Percentiles rank a stretch among this genome's conserved stretches.
phyloP scores from a whole-genome alignment of 1,284 basidiomycete genomes.

The Blastosporella zonata region DNA sequence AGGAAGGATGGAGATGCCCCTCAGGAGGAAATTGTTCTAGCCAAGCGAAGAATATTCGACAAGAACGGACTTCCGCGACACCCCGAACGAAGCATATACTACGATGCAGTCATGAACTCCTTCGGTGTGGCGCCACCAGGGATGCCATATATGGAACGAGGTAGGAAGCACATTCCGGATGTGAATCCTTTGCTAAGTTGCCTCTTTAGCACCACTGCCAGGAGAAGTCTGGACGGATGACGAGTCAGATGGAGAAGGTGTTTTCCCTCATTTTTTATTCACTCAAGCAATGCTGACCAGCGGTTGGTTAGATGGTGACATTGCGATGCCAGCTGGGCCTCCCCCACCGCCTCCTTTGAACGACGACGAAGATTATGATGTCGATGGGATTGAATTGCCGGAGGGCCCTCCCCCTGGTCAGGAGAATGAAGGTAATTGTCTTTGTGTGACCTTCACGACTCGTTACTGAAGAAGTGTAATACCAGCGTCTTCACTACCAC shows the following conservation, averaged over 20 bases:
- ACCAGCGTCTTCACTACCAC: conserved; percentile 10
- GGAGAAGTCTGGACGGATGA: conserved; percentile 63
- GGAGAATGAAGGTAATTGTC: conserved; percentile 15
- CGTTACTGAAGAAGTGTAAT: not conserved
- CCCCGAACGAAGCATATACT: conserved; percentile 89
- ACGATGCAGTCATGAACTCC: conserved; percentile 91
- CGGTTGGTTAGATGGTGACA: conserved; percentile 45
- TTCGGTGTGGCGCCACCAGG: conserved; percentile 95
- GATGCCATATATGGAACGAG: conserved; percentile 88
- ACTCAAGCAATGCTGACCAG: conserved; percentile 1
- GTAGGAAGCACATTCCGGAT: conserved; percentile 44
- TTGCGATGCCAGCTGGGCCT: conserved; percentile 72
- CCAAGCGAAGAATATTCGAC: conserved; percentile 69
- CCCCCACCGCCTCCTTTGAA: conserved; percentile 71
- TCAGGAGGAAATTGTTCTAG: conserved; percentile 42
- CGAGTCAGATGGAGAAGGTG: conserved; percentile 44
- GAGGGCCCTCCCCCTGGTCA: conserved; percentile 70
- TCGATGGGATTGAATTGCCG: conserved; percentile 83
- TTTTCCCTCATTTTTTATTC: not conserved
- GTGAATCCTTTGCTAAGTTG: conserved; percentile 4
- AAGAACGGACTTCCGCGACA: conserved; percentile 80
- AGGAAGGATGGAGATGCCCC: conserved; percentile 42
- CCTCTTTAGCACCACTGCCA: conserved; percentile 48
- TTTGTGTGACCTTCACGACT: not conserved
- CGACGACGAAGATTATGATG: conserved; percentile 52